Conservation (phyloP, 2,329 filamentous ascomycete genomes). For the Fusarium zealandicum region DNA sequence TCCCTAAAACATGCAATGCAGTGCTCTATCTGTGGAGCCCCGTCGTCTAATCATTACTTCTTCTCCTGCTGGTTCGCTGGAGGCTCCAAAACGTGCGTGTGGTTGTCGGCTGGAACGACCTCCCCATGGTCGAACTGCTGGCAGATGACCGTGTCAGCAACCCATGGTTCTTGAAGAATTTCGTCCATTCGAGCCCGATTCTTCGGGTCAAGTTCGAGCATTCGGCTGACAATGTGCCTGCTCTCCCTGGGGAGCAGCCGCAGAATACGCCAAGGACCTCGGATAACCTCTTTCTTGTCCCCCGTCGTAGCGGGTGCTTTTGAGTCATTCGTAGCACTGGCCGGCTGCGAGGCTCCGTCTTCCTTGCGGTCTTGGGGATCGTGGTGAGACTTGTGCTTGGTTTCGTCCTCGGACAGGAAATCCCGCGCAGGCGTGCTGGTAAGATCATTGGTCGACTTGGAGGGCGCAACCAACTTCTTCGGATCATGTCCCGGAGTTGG, state of each 20-base stretch:
- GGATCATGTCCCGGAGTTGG: slow-evolving; percentile 78
- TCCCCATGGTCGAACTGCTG: slow-evolving; percentile 75
- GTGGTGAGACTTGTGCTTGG: slow-evolving; percentile 32
- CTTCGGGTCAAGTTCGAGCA: slow-evolving; percentile 88
- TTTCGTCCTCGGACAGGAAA: slow-evolving; percentile 48
- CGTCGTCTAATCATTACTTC: slow-evolving; percentile 27
- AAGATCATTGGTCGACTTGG: slow-evolving; percentile 55
- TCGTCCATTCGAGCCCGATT: slow-evolving; percentile 85
- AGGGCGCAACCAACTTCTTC: slow-evolving; percentile 57
- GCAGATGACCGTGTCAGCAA: slow-evolving; percentile 85
- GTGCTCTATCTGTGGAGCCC: not conserved
- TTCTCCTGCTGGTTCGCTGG: slow-evolving; percentile 54
- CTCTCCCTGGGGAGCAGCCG: slow-evolving; percentile 88
- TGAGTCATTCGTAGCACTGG: slow-evolving; percentile 11
- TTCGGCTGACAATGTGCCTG: slow-evolving; percentile 85
- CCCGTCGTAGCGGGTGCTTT: slow-evolving; percentile 28
- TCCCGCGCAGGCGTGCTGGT: slow-evolving; percentile 50
- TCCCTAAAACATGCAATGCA: slow-evolving; percentile 10
- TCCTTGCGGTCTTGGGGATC: slow-evolving; percentile 34
- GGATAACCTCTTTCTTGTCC: slow-evolving; percentile 79
- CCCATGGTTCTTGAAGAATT: slow-evolving; percentile 87
- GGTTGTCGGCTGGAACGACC: slow-evolving; percentile 75
- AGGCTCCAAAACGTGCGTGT: slow-evolving; percentile 86
- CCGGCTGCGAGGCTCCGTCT: slow-evolving; percentile 21
- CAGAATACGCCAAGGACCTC: slow-evolving; percentile 89